phyloP scores from a whole-genome alignment of 2,329 filamentous ascomycete species.

The Pochonia chlamydosporia region DNA sequence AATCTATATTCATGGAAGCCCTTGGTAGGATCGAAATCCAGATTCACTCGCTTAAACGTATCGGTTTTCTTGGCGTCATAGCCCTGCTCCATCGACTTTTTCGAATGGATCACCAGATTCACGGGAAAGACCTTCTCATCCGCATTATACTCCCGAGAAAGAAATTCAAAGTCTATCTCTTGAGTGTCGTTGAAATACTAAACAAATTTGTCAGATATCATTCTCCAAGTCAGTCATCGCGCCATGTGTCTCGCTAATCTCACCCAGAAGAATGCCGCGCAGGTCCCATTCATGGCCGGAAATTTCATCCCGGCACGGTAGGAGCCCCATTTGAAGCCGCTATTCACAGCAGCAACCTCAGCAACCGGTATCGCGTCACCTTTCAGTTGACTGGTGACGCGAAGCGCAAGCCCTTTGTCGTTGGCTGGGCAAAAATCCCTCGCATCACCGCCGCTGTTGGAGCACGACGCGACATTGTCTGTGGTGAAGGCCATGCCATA shows the following conservation, averaged over 20 bases:
- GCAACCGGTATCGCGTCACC: slow-evolving; percentile 53
- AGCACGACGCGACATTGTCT: slow-evolving; percentile 36
- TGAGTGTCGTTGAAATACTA: slow-evolving; percentile 74
- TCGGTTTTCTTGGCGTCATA: slow-evolving; percentile 56
- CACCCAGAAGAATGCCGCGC: slow-evolving; percentile 75
- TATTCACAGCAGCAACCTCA: slow-evolving; percentile 55
- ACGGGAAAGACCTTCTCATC: slow-evolving; percentile 49
- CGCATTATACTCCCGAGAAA: slow-evolving; percentile 57
- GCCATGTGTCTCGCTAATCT: no score
- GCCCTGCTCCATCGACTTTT: slow-evolving; percentile 48
- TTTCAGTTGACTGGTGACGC: slow-evolving; percentile 39
- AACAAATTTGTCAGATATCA: no score
- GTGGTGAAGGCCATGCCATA: slow-evolving; percentile 59
- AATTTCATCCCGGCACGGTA: slow-evolving; percentile 65
- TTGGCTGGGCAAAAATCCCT: no score
- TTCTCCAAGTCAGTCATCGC: no score
- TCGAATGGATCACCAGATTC: slow-evolving; percentile 69
- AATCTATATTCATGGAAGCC: slow-evolving; percentile 74
- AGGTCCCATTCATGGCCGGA: slow-evolving; percentile 57
- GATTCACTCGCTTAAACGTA: slow-evolving; percentile 49
- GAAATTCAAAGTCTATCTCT: slow-evolving; percentile 77
- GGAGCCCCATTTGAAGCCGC: slow-evolving; percentile 63
- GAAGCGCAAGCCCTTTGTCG: no score
- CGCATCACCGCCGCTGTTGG: slow-evolving; percentile 37
- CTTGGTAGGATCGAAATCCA: slow-evolving; percentile 60